These are phyloP conservation scores for Hermanozyma aechmeae DNA, from an alignment of 805 yeast genomes.

Conservation along the genomic window DNA sequence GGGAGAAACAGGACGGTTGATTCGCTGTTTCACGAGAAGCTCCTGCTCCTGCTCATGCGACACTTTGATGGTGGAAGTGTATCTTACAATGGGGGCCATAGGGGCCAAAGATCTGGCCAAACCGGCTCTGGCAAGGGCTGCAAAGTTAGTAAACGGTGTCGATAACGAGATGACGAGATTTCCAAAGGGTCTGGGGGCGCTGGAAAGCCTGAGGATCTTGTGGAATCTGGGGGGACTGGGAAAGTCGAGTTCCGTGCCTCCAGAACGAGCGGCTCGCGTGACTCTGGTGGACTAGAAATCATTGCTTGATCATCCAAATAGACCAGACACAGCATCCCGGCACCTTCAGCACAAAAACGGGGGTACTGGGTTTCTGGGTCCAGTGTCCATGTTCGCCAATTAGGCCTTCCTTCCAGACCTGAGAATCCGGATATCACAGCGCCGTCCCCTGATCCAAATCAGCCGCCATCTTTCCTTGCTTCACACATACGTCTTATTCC, in stretches of 20 bases:
- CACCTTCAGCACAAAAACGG: too few relatives aligned
- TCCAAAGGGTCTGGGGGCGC: neutral
- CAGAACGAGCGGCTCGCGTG: neutral
- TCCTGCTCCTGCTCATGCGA: conserved; percentile 56
- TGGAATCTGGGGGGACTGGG: neutral
- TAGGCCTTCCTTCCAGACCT: too few relatives aligned
- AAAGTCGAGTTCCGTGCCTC: too few relatives aligned
- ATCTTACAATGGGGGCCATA: conserved; percentile 10
- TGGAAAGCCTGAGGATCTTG: neutral
- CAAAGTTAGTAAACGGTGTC: conserved; percentile 3
- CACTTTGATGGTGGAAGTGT: conserved; percentile 32
- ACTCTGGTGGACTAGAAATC: neutral
- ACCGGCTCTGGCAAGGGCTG: conserved; percentile 4
- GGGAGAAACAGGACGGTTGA: conserved; percentile 83
- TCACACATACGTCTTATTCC: conserved; percentile 14
- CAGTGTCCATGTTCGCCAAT: too few relatives aligned
- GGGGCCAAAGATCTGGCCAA: conserved; percentile 3
- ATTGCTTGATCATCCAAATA: too few relatives aligned
- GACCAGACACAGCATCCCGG: too few relatives aligned
- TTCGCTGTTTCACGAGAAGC: conserved; percentile 72
- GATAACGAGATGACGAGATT: neutral
- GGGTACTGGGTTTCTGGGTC: too few relatives aligned
- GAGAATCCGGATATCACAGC: too few relatives aligned
- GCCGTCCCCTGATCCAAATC: too few relatives aligned
- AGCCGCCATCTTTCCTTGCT: too few relatives aligned